phyloP scores from a whole-genome alignment of 495 filamentous ascomycete species.

The Penicillium manginii region DNA sequence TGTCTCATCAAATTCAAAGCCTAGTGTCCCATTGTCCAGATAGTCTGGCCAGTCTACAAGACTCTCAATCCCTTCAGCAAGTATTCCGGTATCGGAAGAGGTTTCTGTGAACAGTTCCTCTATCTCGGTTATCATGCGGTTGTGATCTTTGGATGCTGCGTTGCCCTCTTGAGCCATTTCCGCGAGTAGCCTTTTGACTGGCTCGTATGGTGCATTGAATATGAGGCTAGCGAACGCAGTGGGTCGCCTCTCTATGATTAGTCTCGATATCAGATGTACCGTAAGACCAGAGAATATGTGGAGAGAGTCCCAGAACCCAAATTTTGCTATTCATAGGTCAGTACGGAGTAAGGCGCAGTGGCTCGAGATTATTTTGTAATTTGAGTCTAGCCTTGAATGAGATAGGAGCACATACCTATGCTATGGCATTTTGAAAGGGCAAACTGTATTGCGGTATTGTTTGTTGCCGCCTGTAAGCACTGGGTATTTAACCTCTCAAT shows the following conservation, averaged over 20 bases:
- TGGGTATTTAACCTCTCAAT: not conserved
- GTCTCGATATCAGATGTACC: constrained; percentile 1
- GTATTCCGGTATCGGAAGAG: not conserved
- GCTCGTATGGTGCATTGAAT: not conserved
- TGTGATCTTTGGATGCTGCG: constrained; percentile 5
- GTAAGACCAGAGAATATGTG: constrained; percentile 9
- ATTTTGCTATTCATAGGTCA: not conserved
- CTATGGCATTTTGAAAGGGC: not conserved
- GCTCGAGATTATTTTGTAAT: not conserved
- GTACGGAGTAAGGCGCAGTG: too few relatives aligned
- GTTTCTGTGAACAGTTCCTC: not conserved
- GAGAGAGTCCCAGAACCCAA: constrained; percentile 7
- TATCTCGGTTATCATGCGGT: constrained; percentile 2
- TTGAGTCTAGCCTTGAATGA: not conserved
- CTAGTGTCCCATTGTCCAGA: not conserved
- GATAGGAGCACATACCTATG: not conserved
- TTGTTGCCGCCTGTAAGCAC: not conserved
- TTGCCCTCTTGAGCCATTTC: constrained; percentile 1
- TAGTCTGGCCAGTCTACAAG: constrained; percentile 1
- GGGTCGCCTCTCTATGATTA: not conserved
- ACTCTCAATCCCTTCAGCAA: not conserved
- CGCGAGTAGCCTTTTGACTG: not conserved
- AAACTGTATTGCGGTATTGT: not conserved
- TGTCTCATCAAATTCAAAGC: not conserved
- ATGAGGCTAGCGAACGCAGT: not conserved